Evolutionary conservation across 768 basidiomycete species (phyloP).

Genomic region (Floccularia luteovirens): DNA sequence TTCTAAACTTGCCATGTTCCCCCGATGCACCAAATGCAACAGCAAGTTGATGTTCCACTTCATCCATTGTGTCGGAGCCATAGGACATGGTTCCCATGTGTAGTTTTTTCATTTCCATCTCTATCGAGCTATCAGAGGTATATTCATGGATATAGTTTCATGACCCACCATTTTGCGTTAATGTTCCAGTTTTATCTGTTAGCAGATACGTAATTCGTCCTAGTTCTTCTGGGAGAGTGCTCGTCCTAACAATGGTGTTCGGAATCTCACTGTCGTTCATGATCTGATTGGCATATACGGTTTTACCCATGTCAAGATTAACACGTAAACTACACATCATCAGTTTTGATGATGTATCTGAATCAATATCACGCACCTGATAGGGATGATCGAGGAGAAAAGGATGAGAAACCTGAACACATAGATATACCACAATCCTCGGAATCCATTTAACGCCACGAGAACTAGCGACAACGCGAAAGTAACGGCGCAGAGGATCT

Average conservation of each 20-base stretch:
- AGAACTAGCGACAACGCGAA: constrained; percentile 87
- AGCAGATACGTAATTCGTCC: constrained; percentile 93
- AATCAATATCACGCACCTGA: constrained; percentile 63
- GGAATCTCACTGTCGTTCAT: constrained; percentile 93
- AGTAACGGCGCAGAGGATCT: constrained; percentile 94
- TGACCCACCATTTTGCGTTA: constrained; percentile 88
- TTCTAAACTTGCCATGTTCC: constrained; percentile 38
- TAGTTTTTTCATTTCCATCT: constrained; percentile 99
- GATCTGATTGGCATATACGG: constrained; percentile 92
- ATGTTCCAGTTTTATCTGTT: constrained; percentile 96
- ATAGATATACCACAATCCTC: constrained; percentile 94
- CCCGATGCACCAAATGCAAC: constrained; percentile 67
- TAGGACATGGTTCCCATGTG: constrained; percentile 99
- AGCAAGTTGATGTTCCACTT: constrained; percentile 88
- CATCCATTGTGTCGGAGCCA: constrained; percentile 97
- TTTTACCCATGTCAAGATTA: constrained; percentile 99
- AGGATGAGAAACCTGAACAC: constrained; percentile 95
- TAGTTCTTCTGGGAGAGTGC: constrained; percentile 93
- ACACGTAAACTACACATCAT: constrained; percentile 73
- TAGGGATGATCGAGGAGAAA: constrained; percentile 98
- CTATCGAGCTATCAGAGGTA: constrained; percentile 27
- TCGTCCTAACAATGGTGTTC: constrained; percentile 93
- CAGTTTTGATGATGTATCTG: background rate
- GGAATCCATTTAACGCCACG: constrained; percentile 93
- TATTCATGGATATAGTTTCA: background rate